These are phyloP conservation scores for Kwoniella shandongensis DNA, from an alignment of 768 basidiomycete genomes.

Conservation along the genomic window DNA sequence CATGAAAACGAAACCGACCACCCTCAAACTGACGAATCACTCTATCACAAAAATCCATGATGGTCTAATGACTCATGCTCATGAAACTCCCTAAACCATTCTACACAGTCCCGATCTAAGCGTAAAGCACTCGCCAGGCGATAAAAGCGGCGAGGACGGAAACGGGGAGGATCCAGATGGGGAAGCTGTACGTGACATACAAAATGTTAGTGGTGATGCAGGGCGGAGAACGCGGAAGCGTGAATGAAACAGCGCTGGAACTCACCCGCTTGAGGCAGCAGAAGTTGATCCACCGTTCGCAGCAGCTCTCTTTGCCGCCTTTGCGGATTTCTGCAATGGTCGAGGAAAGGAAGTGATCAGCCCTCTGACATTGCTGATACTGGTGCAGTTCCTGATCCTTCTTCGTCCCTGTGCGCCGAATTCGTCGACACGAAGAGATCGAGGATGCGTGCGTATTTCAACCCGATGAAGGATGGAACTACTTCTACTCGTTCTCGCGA, in stretches of 20 bases:
- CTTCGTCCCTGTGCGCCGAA: too few relatives aligned
- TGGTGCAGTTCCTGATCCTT: too few relatives aligned
- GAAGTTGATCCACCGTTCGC: conserved; percentile 15
- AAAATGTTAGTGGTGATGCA: too few relatives aligned
- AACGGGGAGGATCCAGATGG: conserved; percentile 83
- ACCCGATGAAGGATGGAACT: too few relatives aligned
- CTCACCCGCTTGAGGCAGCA: conserved; percentile 13
- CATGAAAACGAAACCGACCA: neutral
- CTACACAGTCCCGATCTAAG: conserved; percentile 25
- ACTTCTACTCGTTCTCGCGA: too few relatives aligned
- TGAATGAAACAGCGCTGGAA: neutral
- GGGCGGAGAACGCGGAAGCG: too few relatives aligned
- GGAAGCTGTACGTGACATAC: conserved; percentile 56
- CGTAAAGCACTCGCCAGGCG: conserved; percentile 73
- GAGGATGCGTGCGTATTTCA: too few relatives aligned
- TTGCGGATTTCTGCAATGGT: conserved; percentile 69
- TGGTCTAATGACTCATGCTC: neutral
- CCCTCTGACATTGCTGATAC: too few relatives aligned
- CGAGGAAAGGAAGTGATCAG: too few relatives aligned
- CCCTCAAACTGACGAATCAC: neutral
- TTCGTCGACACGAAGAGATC: too few relatives aligned
- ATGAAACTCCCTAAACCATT: neutral
- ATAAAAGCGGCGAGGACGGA: conserved; percentile 79
- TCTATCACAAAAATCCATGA: too few relatives aligned
- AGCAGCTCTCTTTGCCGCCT: conserved; percentile 23